Conservation (phyloP, 2,329 filamentous ascomycete species). For the Phaeosphaeria sp. region DNA sequence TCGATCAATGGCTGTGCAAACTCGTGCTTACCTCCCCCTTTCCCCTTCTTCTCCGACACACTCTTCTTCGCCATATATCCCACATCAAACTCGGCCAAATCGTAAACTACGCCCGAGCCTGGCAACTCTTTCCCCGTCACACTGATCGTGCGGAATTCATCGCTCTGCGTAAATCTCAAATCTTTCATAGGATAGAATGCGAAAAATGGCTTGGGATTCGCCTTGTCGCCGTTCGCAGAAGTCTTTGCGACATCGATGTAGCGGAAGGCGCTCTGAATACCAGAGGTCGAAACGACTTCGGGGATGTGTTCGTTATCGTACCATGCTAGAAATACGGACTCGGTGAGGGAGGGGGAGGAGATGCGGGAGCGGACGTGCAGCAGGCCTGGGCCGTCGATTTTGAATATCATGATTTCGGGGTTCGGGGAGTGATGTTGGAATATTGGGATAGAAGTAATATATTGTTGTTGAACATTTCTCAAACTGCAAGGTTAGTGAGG, state of each 20-base stretch:
- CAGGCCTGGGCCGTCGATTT: constrained; percentile 17
- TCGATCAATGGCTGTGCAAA: no score
- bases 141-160: constrained; percentile 44
- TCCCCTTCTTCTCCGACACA: constrained; percentile 14
- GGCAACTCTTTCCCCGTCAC: constrained; percentile 42
- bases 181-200: constrained; percentile 48
- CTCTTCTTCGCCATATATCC: constrained; percentile 26
- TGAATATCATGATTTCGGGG: not conserved
- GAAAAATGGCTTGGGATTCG: constrained; percentile 41
- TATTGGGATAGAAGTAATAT: no score
- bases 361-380: constrained; percentile 25
- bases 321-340: constrained; percentile 45
- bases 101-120: constrained; percentile 31
- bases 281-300: constrained; percentile 44
- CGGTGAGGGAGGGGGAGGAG: constrained; percentile 30
- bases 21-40: constrained; percentile 13
- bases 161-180: constrained; percentile 41
- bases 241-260: constrained; percentile 36
- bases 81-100: constrained; percentile 41
- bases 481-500: no score
- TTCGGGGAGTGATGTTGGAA: no score
- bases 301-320: constrained; percentile 51
- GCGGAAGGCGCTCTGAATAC: constrained; percentile 44
- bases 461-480: no score
- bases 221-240: constrained; percentile 10